A percentile compares a stretch with the other conserved stretches of the same genome.
Evolutionary conservation across 2,329 filamentous ascomycete genomes (phyloP).

Genomic region (Ophiostoma sp.): DNA sequence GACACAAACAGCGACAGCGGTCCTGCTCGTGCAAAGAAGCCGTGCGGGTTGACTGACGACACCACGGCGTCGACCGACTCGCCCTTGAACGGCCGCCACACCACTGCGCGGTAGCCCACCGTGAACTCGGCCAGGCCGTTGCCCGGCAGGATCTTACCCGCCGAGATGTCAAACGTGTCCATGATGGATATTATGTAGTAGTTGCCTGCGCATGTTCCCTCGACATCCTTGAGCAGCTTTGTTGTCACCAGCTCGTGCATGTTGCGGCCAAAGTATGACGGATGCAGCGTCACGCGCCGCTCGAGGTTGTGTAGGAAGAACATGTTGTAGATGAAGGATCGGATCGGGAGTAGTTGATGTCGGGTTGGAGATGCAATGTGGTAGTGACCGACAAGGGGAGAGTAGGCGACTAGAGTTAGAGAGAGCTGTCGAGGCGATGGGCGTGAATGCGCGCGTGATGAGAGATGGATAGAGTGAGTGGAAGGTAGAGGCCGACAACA

Average conservation of each 20-base stretch:
- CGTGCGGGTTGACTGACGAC: constrained; percentile 82
- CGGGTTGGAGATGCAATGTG: not conserved
- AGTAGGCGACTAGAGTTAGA: not conserved
- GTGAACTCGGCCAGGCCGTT: constrained; percentile 92
- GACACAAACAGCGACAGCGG: constrained; percentile 75
- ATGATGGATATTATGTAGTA: constrained; percentile 99
- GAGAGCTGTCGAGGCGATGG: not conserved
- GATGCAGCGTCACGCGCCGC: constrained; percentile 89
- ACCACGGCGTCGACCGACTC: constrained; percentile 97
- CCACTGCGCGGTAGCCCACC: constrained; percentile 88
- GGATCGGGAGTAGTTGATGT: not conserved
- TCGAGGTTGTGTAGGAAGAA: constrained; percentile 98
- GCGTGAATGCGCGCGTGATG: not conserved
- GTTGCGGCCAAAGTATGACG: constrained; percentile 91
- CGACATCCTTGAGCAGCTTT: constrained; percentile 85
- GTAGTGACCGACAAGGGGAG: not conserved
- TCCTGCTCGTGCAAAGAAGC: constrained; percentile 82
- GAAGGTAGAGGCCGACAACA: not conserved
- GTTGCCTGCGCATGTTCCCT: constrained; percentile 89
- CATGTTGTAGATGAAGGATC: constrained; percentile 50
- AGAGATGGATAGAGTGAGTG: not conserved
- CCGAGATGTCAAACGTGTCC: constrained; percentile 91
- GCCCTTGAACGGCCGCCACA: constrained; percentile 96
- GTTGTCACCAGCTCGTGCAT: constrained; percentile 88
- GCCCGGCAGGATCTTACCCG: constrained; percentile 85